phyloP scores from a whole-genome alignment of 1,139 yeast genomes.

The Meyerozyma smithsonii region DNA sequence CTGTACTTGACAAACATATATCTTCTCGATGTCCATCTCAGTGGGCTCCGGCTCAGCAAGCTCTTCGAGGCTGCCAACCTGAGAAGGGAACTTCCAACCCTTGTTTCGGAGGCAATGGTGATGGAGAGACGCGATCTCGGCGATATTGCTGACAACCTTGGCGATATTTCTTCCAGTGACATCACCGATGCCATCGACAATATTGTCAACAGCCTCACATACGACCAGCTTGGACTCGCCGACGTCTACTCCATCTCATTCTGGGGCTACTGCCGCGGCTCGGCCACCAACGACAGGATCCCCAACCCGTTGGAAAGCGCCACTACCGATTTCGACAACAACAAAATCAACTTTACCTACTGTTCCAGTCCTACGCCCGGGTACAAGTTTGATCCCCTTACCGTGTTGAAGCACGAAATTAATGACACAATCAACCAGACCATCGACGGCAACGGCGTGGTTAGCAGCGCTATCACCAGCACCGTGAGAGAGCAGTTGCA shows the following conservation, averaged over 20 bases:
- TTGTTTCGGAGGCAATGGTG: neutral
- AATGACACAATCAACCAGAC: conserved; percentile 24
- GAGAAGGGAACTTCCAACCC: neutral
- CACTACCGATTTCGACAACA: conserved; percentile 22
- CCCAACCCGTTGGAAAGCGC: conserved; percentile 4
- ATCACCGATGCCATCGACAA: conserved; percentile 11
- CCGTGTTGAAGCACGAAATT: conserved; percentile 40
- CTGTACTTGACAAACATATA: conserved; percentile 33
- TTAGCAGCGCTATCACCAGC: conserved; percentile 13
- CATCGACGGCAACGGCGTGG: conserved; percentile 19
- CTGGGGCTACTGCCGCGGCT: conserved; percentile 75
- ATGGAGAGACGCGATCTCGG: neutral
- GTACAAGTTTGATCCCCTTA: conserved; percentile 50
- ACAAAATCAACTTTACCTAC: conserved; percentile 43
- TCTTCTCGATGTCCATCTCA: conserved; percentile 34
- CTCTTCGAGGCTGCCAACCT: conserved; percentile 18
- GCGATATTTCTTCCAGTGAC: neutral
- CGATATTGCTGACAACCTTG: conserved; percentile 3
- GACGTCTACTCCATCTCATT: conserved; percentile 60
- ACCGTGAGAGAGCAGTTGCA: conserved; percentile 22
- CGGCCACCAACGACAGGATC: conserved; percentile 11
- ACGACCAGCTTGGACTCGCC: conserved; percentile 45
- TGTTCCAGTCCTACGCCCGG: conserved; percentile 51
- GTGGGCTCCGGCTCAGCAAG: conserved; percentile 27
- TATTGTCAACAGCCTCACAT: conserved; percentile 11